phyloP scores from a whole-genome alignment of 495 filamentous ascomycete species.

The Wilcoxina mikolae region DNA sequence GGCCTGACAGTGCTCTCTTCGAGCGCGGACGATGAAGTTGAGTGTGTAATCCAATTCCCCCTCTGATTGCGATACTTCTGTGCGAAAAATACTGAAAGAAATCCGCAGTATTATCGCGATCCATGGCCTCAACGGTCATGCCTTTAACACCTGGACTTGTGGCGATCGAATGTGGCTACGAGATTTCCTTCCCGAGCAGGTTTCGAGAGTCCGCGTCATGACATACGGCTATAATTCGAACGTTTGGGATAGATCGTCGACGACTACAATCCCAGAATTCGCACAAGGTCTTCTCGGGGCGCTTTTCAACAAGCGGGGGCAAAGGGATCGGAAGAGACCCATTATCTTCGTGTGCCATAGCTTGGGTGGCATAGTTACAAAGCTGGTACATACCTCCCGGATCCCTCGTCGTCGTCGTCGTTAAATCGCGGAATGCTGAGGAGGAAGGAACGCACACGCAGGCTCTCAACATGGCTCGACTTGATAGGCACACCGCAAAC shows the following conservation, averaged over 20 bases:
- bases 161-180: slow-evolving; percentile 20
- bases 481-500: background rate
- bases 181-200: slow-evolving; percentile 23
- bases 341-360: slow-evolving; percentile 20
- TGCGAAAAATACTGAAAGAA: background rate
- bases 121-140: slow-evolving; percentile 22
- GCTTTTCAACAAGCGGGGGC: slow-evolving; percentile 6
- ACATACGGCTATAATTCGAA: slow-evolving; percentile 27
- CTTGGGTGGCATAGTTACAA: slow-evolving; percentile 19
- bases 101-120: slow-evolving; percentile 20
- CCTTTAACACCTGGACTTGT: slow-evolving; percentile 15
- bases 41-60: background rate
- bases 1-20: slow-evolving; percentile 6
- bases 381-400: slow-evolving; percentile 3
- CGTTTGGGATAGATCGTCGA: background rate
- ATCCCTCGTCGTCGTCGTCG: too few relatives aligned
- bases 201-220: slow-evolving; percentile 25
- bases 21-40: background rate
- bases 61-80: background rate
- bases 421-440: background rate
- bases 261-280: slow-evolving; percentile 8
- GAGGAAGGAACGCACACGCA: background rate
- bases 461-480: slow-evolving; percentile 10
- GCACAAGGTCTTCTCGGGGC: slow-evolving; percentile 5
- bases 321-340: slow-evolving; percentile 13